Conservation (phyloP, 208 protist species). For the Eutreptiella sp. region DNA sequence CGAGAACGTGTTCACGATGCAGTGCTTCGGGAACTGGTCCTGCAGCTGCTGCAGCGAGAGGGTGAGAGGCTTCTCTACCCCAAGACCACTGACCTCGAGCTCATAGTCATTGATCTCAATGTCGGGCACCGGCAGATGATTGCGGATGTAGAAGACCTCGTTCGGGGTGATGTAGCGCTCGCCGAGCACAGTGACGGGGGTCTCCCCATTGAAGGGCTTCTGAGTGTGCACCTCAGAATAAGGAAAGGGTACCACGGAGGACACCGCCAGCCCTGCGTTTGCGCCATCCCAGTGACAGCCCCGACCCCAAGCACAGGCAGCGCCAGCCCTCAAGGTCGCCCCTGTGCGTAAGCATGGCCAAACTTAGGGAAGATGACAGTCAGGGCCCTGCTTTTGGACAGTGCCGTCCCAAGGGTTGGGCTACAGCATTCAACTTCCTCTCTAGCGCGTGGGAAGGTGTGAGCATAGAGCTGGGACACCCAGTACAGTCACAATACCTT, state of each 20-base stretch:
- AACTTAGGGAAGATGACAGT: no score
- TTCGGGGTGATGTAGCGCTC: conserved; percentile 57
- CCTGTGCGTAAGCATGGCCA: no score
- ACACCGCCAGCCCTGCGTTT: no score
- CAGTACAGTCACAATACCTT: no score
- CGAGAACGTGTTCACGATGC: conserved; percentile 47
- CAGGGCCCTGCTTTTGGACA: no score
- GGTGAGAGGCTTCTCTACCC: conserved; percentile 40
- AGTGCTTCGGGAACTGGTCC: conserved; percentile 39
- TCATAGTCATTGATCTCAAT: conserved; percentile 44
- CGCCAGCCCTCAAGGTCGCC: no score
- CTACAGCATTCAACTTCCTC: no score
- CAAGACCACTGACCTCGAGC: conserved; percentile 40
- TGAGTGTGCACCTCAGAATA: conserved; percentile 43
- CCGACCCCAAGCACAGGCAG: no score
- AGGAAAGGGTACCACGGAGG: neutral
- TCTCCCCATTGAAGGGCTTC: conserved; percentile 61
- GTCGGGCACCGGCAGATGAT: conserved; percentile 63
- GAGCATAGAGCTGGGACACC: no score
- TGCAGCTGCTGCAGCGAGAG: conserved; percentile 57
- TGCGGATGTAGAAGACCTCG: conserved; percentile 63
- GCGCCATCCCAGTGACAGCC: no score
- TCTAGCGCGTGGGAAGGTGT: no score
- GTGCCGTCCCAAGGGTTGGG: no score
- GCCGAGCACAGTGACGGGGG: conserved; percentile 36